Evolutionary conservation across 768 basidiomycete species (phyloP), one percentile per base, ranked within the genome.

Genomic region (Lyophyllum decastes): DNA sequence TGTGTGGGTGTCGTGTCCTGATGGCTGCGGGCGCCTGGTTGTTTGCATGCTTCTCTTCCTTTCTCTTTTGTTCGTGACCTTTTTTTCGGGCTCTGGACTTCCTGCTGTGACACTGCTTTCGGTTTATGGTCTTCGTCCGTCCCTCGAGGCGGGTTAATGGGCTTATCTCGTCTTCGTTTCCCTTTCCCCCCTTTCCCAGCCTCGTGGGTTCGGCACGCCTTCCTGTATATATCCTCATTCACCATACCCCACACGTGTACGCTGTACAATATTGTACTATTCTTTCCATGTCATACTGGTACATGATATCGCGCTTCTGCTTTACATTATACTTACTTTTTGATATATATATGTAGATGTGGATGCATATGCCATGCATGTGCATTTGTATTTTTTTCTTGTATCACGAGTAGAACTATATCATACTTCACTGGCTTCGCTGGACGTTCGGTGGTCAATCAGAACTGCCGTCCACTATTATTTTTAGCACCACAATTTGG

Each of bases 211-310:
- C n/a, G n/a, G n/a, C 35, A 33, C 30, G 30, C 26, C 45, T 48
- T 12, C 17, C n/a, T 41, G 21, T 19, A 19, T 55, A 21, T 34
- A 27, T 19, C 22, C 16, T 55, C 12, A 34, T 55, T 40, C 47
- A 41, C 10, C 43, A 44, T 22, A 33, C 52, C 44, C 52, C 17
- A 35, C 33, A 4, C 33, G n/a, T n/a, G n/a, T n/a, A n/a, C n/a
- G n/a, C n/a, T n/a, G n/a, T n/a, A n/a, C n/a, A n/a, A n/a, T 22
- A 30, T 22, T 46, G 30, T 47, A 34, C 19, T 22, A 22, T 27
- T 19, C 19, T 46, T 30, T 34, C 40, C 45, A 11, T 54, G 45
- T 47, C n/a, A 17, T 54, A 46, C 27, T 47, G 54, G 47, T 55
- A 55, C 53, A 43, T 16, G 8, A 38, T 11, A 9, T 11, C 35